Base-by-base conservation (phyloP, 2,329 filamentous ascomycete genomes). In the Stagonosporopsis tanaceti region DNA sequence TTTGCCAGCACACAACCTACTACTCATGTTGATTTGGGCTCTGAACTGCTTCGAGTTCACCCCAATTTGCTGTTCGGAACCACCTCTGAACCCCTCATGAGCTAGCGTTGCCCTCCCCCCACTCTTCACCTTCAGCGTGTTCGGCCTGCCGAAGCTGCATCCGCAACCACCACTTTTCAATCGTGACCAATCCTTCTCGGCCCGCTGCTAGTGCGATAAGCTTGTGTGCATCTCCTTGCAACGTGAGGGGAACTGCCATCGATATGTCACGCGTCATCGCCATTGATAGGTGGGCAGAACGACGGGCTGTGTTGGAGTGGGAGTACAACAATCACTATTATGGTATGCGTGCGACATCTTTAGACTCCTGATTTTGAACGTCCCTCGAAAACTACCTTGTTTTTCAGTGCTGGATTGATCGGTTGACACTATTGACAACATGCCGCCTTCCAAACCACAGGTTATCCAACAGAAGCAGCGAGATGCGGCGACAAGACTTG, bases 401-500 rank as follows among this genome's bases (percentile, higher is more conserved):
- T 25, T 5, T 27, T 34, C 27, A 9, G 14, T 11, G n/a, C 6
- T 42, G 24, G n/a, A 27, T 39, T 3, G 20, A 5, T 28, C 9
- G 6, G 24, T 4, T 27, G 8, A 14, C 12, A 11, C n/a, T 40
- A 7, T 50, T 66, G 65, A 68, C 62, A 67, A 65, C 59, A 72
- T 73, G 69, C 45, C 61, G 22, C 61, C 63, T 5, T 45, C 54
- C 12, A 73, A 67, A 61, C 72, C 71, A 9, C 41, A 64, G 32
- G 35, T 72, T 17, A 66, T 74, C 4, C 56, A 65, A 47, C 67
- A 72, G 50, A 65, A 70, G 46, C 48, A 68, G 27, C 60, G 73
- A 20, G 64, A 68, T 48, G 53, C 62, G 5, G 50, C 50, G 2
- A 68, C 60, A 40, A 71, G 60, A 41, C 65, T 76, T 11, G 53